These are phyloP conservation scores for Musa beccarii DNA, from an alignment of 176 grass and related monocot genomes.

Conservation along the genomic window DNA sequence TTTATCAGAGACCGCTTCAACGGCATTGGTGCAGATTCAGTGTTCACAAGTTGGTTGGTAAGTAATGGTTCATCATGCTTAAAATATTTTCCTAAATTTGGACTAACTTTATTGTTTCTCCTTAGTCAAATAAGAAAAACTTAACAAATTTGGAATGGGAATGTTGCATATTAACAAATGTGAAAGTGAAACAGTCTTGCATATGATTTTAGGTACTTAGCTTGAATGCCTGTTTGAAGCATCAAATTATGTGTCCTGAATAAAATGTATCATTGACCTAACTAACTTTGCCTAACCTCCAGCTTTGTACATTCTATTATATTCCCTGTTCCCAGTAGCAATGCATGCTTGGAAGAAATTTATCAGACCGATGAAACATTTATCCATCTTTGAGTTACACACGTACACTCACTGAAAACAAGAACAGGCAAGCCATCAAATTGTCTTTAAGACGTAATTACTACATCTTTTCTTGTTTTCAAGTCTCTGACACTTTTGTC, in stretches of 20 bases:
- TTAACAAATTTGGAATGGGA: neutral
- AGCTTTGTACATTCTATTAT: too few species aligned
- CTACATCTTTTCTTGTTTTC: too few species aligned
- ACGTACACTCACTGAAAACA: too few species aligned
- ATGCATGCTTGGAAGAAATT: too few species aligned
- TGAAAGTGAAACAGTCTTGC: neutral
- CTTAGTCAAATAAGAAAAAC: neutral
- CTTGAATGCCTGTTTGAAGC: neutral
- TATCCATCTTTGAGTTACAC: too few species aligned
- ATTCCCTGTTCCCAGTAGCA: too few species aligned
- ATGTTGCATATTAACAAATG: neutral
- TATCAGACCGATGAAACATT: too few species aligned
- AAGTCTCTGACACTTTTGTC: too few species aligned
- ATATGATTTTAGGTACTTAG: neutral
- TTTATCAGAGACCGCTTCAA: slow-evolving; percentile 86
- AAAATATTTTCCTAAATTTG: neutral
- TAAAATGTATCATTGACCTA: too few species aligned
- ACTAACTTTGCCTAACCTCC: too few species aligned
- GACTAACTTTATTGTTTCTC: neutral
- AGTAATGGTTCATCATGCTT: slow-evolving; percentile 21
- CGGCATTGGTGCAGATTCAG: slow-evolving; percentile 70
- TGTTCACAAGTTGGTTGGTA: slow-evolving; percentile 89
- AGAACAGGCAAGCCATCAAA: too few species aligned
- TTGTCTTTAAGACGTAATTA: too few species aligned
- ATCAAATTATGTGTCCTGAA: neutral